Percentiles rank a stretch among this genome's conserved stretches.
Conservation (phyloP, 768 basidiomycete species). For the Xerocomus brunneocitrinus region DNA sequence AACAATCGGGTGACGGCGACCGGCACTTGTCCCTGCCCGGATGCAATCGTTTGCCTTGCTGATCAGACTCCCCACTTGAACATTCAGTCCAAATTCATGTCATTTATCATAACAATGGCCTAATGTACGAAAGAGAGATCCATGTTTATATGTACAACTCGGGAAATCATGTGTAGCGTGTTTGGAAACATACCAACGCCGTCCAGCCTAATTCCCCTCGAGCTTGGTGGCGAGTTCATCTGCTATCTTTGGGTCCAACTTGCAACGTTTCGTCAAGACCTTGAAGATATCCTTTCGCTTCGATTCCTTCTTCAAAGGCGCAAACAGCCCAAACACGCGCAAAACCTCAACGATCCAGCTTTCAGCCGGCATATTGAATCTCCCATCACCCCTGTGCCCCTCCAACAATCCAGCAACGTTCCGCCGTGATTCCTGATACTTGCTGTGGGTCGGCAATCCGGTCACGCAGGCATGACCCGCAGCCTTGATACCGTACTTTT, state of each 20-base stretch:
- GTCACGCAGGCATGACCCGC: slow-evolving; percentile 35
- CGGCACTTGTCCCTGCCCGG: too few species aligned
- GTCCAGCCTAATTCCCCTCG: not conserved
- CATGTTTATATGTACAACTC: slow-evolving; percentile 6
- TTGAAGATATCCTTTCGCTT: slow-evolving; percentile 24
- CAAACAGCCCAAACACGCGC: slow-evolving; percentile 22
- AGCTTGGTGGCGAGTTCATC: slow-evolving; percentile 20
- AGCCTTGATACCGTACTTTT: slow-evolving; percentile 24
- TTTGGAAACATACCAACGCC: not conserved
- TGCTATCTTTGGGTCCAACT: slow-evolving; percentile 16
- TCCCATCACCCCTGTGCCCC: slow-evolving; percentile 10
- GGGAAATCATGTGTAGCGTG: not conserved
- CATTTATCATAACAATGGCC: not conserved
- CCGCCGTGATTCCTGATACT: slow-evolving; percentile 22
- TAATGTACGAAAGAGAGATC: slow-evolving; percentile 1
- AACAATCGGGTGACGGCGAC: too few species aligned
- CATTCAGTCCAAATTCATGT: not conserved
- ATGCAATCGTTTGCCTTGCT: too few species aligned
- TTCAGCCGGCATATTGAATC: slow-evolving; percentile 26
- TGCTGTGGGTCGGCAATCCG: slow-evolving; percentile 25
- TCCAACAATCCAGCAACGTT: slow-evolving; percentile 17
- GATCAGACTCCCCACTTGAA: not conserved
- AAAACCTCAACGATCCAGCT: slow-evolving; percentile 24
- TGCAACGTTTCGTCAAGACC: slow-evolving; percentile 29
- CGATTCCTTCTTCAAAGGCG: slow-evolving; percentile 17